These are phyloP conservation scores for Xylaria sp. DNA, from an alignment of 2,329 filamentous ascomycete species.

Conservation along the genomic window DNA sequence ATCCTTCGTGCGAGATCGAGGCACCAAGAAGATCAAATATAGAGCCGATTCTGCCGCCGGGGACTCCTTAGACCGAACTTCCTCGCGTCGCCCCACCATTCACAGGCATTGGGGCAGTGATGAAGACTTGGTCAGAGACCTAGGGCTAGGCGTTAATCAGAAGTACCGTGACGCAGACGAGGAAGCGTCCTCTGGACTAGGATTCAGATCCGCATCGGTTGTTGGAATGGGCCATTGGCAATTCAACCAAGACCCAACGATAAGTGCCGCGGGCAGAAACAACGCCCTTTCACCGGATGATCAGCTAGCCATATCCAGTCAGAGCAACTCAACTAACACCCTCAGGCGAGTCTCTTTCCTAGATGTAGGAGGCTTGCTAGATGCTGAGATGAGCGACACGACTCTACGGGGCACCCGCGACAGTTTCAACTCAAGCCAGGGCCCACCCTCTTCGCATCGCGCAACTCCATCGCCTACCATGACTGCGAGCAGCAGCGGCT, in stretches of 20 bases:
- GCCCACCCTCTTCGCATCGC: constrained; percentile 45
- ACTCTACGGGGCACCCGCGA: constrained; percentile 43
- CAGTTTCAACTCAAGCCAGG: constrained; percentile 51
- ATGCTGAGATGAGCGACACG: constrained; percentile 50
- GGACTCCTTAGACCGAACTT: constrained; percentile 64
- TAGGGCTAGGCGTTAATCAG: constrained; percentile 72
- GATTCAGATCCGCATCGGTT: constrained; percentile 46
- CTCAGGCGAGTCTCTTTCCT: constrained; percentile 77
- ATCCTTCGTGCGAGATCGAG: constrained; percentile 89
- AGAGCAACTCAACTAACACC: constrained; percentile 50
- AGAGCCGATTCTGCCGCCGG: constrained; percentile 65
- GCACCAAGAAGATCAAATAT: constrained; percentile 87
- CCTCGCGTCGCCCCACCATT: constrained; percentile 54
- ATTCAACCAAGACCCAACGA: constrained; percentile 50
- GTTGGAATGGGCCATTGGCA: constrained; percentile 54
- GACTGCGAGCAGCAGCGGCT: constrained; percentile 51
- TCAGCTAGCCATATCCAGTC: constrained; percentile 39
- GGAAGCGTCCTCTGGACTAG: constrained; percentile 27
- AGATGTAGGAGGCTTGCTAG: constrained; percentile 79
- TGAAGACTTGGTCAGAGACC: constrained; percentile 81
- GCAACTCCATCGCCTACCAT: constrained; percentile 50
- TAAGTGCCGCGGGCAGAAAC: constrained; percentile 50
- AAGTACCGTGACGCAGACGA: constrained; percentile 51
- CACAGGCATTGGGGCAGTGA: constrained; percentile 84
- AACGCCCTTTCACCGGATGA: constrained; percentile 50